A percentile compares a stretch with the other conserved stretches of the same genome.
These are phyloP conservation scores for Wickerhamomyces alni DNA, from an alignment of 805 yeast species.

Conservation along the genomic window DNA sequence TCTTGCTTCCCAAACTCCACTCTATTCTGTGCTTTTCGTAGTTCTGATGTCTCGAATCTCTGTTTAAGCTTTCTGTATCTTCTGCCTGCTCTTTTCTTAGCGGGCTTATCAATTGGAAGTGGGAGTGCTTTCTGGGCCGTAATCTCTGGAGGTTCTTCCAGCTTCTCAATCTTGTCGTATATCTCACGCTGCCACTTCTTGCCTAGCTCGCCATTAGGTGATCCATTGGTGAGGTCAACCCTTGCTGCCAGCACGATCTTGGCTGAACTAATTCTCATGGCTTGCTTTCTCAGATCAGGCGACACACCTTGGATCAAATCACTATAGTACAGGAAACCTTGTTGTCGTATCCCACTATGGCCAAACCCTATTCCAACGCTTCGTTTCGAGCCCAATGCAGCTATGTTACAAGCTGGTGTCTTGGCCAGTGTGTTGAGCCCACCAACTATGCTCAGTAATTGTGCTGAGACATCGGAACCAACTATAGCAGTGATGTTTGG, in stretches of 20 bases:
- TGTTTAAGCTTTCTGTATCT: conserved; percentile 76
- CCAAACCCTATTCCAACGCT: conserved; percentile 34
- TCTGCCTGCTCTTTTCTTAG: conserved; percentile 84
- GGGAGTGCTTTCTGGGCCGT: conserved; percentile 59
- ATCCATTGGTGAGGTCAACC: conserved; percentile 51
- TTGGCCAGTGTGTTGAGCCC: conserved; percentile 59
- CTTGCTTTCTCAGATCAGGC: conserved; percentile 54
- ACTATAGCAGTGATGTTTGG: conserved; percentile 76
- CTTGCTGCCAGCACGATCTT: conserved; percentile 80
- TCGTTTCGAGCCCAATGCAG: conserved; percentile 63
- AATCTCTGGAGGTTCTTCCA: conserved; percentile 72
- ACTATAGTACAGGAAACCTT: conserved; percentile 63
- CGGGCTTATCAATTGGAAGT: conserved; percentile 59
- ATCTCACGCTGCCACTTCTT: conserved; percentile 54
- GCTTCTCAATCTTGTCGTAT: conserved; percentile 55
- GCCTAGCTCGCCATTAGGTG: conserved; percentile 50
- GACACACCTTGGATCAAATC: conserved; percentile 57
- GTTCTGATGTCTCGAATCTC: conserved; percentile 72
- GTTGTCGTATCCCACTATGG: conserved; percentile 44
- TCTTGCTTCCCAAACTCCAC: conserved; percentile 79
- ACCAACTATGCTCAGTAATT: conserved; percentile 61
- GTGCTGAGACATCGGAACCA: conserved; percentile 69
- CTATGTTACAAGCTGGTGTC: conserved; percentile 79
- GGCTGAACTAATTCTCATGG: conserved; percentile 72
- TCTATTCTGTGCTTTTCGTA: conserved; percentile 77